phyloP scores from a whole-genome alignment of 345 rosid species.

The Bruguiera gymnorhiza region DNA sequence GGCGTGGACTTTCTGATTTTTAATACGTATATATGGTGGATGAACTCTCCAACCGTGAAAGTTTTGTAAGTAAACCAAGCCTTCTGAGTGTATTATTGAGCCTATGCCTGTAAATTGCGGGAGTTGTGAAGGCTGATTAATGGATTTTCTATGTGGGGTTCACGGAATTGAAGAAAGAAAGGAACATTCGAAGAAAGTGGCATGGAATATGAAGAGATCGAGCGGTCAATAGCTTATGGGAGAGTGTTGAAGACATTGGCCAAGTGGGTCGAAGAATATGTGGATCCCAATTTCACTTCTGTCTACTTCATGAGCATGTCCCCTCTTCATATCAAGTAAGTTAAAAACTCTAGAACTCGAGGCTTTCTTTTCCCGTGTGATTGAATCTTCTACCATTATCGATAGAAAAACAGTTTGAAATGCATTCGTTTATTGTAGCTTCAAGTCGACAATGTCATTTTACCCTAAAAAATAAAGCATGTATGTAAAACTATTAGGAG shows the following conservation, averaged over 20 bases:
- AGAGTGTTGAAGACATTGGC: constrained; percentile 27
- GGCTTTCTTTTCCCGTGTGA: not conserved
- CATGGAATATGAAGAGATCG: constrained; percentile 21
- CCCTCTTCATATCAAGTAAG: constrained; percentile 28
- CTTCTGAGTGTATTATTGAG: not conserved
- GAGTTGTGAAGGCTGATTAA: not conserved
- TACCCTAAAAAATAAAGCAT: not conserved
- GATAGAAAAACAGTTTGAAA: not conserved
- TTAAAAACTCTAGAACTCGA: not conserved
- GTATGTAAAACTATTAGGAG: constrained; percentile 11
- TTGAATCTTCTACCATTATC: not conserved
- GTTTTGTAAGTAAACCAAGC: constrained; percentile 41
- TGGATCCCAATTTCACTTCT: constrained; percentile 22
- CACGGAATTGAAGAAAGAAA: constrained; percentile 7
- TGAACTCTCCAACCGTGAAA: constrained; percentile 41
- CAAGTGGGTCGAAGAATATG: constrained; percentile 21
- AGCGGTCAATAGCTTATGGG: constrained; percentile 19
- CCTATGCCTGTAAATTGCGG: not conserved
- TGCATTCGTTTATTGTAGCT: not conserved
- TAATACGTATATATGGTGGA: constrained; percentile 73
- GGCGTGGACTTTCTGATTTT: constrained; percentile 49
- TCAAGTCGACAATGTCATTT: not conserved
- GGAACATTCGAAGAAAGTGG: constrained; percentile 14
- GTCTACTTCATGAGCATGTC: constrained; percentile 29
- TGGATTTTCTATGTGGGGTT: not conserved